A percentile compares a stretch with the other conserved stretches of the same genome.
phyloP scores from a whole-genome alignment of 495 filamentous ascomycete genomes.

The Rhypophila decipiens region DNA sequence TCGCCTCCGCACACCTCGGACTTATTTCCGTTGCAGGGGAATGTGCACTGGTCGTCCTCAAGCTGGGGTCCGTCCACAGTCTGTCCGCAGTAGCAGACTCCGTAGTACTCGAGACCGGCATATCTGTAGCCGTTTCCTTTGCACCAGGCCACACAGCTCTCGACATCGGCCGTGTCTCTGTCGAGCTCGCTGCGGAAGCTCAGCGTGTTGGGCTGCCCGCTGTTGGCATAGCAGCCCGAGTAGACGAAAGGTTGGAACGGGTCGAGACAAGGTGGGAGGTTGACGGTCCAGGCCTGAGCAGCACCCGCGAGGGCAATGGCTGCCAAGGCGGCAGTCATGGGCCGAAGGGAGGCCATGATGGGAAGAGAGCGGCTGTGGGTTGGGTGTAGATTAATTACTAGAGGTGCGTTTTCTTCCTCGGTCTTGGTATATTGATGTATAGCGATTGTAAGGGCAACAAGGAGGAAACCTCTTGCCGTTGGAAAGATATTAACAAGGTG shows the following conservation, averaged over 20 bases:
- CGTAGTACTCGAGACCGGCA: conserved; percentile 50
- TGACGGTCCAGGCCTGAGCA: conserved; percentile 28
- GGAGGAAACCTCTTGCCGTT: too few species aligned
- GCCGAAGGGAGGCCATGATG: conserved; percentile 17
- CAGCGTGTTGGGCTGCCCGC: conserved; percentile 28
- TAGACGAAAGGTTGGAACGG: conserved; percentile 45
- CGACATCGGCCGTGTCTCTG: conserved; percentile 41
- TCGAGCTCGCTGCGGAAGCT: conserved; percentile 31
- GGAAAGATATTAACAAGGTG: too few species aligned
- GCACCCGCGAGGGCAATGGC: conserved; percentile 23
- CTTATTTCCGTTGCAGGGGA: conserved; percentile 41
- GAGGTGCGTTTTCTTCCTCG: too few species aligned
- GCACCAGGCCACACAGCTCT: conserved; percentile 46
- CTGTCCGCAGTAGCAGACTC: conserved; percentile 47
- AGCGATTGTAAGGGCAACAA: too few species aligned
- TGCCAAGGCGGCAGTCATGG: conserved; percentile 25
- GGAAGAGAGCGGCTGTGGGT: not conserved
- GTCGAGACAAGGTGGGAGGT: conserved; percentile 33
- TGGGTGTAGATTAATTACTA: too few species aligned
- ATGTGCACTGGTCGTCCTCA: conserved; percentile 35
- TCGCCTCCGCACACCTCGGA: conserved; percentile 42
- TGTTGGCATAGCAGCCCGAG: conserved; percentile 45
- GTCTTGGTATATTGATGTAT: too few species aligned
- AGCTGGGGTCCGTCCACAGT: conserved; percentile 31
- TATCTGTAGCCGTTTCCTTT: conserved; percentile 51